Base-by-base conservation (phyloP, 768 basidiomycete genomes). In the Gymnopilus dilepis region DNA sequence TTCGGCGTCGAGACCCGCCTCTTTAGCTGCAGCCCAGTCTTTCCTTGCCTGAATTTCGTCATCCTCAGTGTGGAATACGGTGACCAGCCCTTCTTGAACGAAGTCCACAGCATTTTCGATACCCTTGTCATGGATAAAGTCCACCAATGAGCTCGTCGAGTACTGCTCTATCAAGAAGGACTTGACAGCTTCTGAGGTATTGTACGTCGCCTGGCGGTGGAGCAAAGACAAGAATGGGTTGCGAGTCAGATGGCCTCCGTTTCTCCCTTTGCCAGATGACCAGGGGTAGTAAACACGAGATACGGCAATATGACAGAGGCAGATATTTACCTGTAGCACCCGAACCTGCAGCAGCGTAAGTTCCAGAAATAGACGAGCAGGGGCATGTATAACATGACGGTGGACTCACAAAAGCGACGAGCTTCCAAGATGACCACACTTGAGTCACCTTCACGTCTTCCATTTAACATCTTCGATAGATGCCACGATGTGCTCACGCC, bases 401-500 rank as follows among this genome's bases (percentile, higher is more conserved):
- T 43, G 42, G 15, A 79, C 91, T 76, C 22, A 94, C 94, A 91
- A 73, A 95, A 90, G 69, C 93, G 89, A 66, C 95, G 78, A 4
- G 94, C 95, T 69, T 97, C 95, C 8, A 97, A 72, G 12, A 96
- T 77, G 17, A 88, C 85, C 0, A 88, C 59, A 26, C 52, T 65
- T 13, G 55, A 79, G 30, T 37, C 11, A 37, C 76, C 85, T 43
- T 84, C 57, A 13, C 60, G 56, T 7, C 30, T 48, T 12, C 56
- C 41, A n/a, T 45, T 61, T 11, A 68, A 57, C 52, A 33, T 59
- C 43, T 63, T 65, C 33, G 62, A 69, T 62, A 95, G 77, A 69
- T 94, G 90, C 72, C 91, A 93, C 6, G 91, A 90, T 4, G 85
- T 81, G 19, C 86, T 85, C 6, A 91, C 82, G 17, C 92, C 92